Evolutionary conservation across 2,329 filamentous ascomycete species (phyloP), one percentile per base, ranked within the genome.

Genomic region (Epichloe glyceriae): DNA sequence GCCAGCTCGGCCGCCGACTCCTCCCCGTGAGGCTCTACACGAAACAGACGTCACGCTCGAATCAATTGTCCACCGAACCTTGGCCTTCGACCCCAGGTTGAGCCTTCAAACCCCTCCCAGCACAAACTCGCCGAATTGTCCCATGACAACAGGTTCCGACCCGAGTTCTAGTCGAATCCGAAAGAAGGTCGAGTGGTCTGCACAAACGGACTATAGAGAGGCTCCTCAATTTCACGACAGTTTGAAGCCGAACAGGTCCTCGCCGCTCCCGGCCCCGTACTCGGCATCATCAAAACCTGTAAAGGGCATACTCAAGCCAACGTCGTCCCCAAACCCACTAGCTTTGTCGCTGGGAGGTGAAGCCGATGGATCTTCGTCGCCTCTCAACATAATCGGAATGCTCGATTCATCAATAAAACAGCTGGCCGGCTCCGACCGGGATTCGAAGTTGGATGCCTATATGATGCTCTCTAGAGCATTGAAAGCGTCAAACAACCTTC

Each of bases 391-490:
- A 52, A 76, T 78, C 56, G 81, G 81, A 58, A 93, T 96, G 83
- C 70, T 97, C 56, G 86, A 95, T 58, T 94, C 88, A 0, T 81
- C 88, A 5, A 77, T 88, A 37, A 83, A 87, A 66, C 86, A 93
- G 67, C 76, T 98, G 46, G 86, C 85, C 38, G 82, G 86, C 20
- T 73, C 80, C 33, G 85, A 89, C 57, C 76, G 84, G 49, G 78
- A 82, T 52, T 82, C 80, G 12, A 85, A 85, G 57, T 68, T 93
- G 34, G 93, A 98, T 68, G 88, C 90, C 46, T 97, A 98, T 61
- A 82, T 83, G 63, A 85, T 85, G 60, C 73, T 98, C 43, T 80
- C 85, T 34, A 78, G 82, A 35, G 82, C 84, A 4, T 72, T 96
- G 58, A 86, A 88, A 63, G 78, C 85, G 5, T 95, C 91, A 52